A percentile compares a stretch with the other conserved stretches of the same genome.
Conservation (phyloP, 2,329 filamentous ascomycete species). For the Fusarium brachygibbosum region DNA sequence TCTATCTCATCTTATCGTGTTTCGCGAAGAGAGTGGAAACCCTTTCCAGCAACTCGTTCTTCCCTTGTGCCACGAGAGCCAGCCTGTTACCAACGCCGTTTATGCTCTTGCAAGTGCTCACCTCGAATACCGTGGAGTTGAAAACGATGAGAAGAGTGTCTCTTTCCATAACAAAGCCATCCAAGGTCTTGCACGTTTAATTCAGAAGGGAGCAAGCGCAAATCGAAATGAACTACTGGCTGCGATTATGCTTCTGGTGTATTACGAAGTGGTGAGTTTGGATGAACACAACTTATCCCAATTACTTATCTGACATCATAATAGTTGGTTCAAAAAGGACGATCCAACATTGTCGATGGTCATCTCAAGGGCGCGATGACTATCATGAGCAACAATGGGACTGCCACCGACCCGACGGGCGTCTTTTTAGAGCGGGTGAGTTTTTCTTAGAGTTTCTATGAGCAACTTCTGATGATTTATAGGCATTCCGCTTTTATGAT, state of each 20-base stretch:
- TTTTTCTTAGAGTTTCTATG: neutral
- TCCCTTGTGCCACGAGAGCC: constrained; percentile 68
- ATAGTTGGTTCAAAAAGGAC: constrained; percentile 71
- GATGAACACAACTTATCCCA: neutral
- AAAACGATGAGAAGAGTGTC: constrained; percentile 67
- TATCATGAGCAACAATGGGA: constrained; percentile 66
- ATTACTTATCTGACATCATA: constrained; percentile 23
- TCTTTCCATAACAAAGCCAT: constrained; percentile 72
- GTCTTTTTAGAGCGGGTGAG: constrained; percentile 71
- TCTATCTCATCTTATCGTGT: constrained; percentile 74
- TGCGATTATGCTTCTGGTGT: constrained; percentile 72
- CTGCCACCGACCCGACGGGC: constrained; percentile 64
- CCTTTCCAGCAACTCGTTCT: constrained; percentile 73
- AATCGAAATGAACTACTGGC: constrained; percentile 71
- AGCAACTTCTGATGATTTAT: constrained; percentile 1
- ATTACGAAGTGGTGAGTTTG: constrained; percentile 72
- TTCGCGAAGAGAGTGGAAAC: constrained; percentile 72
- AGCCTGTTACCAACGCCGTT: constrained; percentile 82
- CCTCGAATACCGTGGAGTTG: constrained; percentile 74
- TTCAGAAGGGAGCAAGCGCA: constrained; percentile 64
- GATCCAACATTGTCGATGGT: constrained; percentile 70
- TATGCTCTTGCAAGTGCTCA: constrained; percentile 88
- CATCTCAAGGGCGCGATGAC: constrained; percentile 73
- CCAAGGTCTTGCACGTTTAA: constrained; percentile 68
- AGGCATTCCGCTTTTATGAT: constrained; percentile 76